Evolutionary conservation across 78 protist species (phyloP).

Genomic region (Chrysochromulina tobinii): DNA sequence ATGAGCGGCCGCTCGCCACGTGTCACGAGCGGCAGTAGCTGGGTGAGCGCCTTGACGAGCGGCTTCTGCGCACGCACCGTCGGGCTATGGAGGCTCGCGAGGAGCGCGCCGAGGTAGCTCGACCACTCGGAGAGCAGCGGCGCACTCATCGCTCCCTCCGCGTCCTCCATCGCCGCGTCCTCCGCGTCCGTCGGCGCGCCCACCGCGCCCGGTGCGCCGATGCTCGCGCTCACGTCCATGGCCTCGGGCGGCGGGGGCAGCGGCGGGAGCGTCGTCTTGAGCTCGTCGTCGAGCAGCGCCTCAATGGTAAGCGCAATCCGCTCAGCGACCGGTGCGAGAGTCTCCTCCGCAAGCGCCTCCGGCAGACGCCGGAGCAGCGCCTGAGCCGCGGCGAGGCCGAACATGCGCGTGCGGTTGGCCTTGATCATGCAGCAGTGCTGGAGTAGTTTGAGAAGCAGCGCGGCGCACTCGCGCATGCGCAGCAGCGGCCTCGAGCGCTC

Average conservation of each 20-base stretch:
- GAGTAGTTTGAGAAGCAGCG: neutral
- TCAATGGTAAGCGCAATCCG: neutral
- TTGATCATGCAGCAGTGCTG: neutral
- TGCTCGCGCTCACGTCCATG: neutral
- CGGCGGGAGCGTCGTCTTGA: neutral
- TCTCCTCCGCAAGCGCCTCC: neutral
- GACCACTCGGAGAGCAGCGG: too few species aligned
- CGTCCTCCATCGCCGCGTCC: too few species aligned
- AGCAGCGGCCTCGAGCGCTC: neutral
- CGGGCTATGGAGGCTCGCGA: too few species aligned
- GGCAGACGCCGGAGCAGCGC: neutral
- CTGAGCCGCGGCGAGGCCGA: neutral
- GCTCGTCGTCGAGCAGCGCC: neutral
- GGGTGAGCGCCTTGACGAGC: constrained; percentile 53
- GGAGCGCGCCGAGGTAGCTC: too few species aligned
- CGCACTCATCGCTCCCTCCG: too few species aligned
- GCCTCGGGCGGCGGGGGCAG: too few species aligned
- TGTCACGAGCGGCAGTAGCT: constrained; percentile 75
- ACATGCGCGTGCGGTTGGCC: neutral
- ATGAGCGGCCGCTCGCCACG: constrained; percentile 49
- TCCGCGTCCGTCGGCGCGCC: too few species aligned
- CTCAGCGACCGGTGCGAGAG: neutral
- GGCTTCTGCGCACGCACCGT: neutral
- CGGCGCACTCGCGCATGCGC: neutral
- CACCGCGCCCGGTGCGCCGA: too few species aligned